Percentiles rank a stretch among this genome's conserved stretches.
phyloP scores from a whole-genome alignment of 768 basidiomycete species.

The Russula sp. region DNA sequence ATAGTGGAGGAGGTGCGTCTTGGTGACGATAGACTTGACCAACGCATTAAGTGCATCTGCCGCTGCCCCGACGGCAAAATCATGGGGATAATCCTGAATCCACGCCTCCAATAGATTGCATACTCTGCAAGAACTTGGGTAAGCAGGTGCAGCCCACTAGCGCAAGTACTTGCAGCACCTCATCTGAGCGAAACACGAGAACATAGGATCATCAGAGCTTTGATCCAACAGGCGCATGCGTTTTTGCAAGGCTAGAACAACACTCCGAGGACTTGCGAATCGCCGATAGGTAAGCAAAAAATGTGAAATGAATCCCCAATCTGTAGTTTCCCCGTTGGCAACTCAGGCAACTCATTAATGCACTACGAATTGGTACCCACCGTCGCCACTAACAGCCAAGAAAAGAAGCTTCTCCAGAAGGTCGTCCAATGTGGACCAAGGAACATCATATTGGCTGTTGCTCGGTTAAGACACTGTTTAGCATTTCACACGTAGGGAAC shows the following conservation, averaged over 20 bases:
- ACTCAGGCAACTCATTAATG: conserved; percentile 11
- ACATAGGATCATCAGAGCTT: conserved; percentile 74
- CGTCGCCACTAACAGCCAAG: conserved; percentile 80
- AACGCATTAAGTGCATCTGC: conserved; percentile 69
- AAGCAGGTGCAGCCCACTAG: neutral
- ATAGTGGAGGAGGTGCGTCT: conserved; percentile 81
- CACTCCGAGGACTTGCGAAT: conserved; percentile 73
- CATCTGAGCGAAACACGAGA: conserved; percentile 87
- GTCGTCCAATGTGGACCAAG: conserved; percentile 76
- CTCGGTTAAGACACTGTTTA: conserved; percentile 31
- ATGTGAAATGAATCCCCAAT: conserved; percentile 71
- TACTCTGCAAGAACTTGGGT: conserved; percentile 48
- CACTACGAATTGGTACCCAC: conserved; percentile 40
- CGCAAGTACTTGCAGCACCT: conserved; percentile 45
- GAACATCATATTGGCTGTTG: conserved; percentile 54
- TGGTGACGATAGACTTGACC: conserved; percentile 73
- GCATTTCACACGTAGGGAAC: neutral
- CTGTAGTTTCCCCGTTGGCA: conserved; percentile 40
- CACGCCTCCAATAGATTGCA: conserved; percentile 76
- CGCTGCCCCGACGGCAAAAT: conserved; percentile 77
- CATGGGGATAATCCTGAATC: conserved; percentile 71
- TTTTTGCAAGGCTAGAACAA: conserved; percentile 86
- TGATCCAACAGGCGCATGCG: conserved; percentile 75
- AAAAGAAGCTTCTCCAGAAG: conserved; percentile 80
- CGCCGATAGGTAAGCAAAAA: conserved; percentile 83